Base-by-base conservation (phyloP, 768 basidiomycete species). In the Lentinula guzmanii region DNA sequence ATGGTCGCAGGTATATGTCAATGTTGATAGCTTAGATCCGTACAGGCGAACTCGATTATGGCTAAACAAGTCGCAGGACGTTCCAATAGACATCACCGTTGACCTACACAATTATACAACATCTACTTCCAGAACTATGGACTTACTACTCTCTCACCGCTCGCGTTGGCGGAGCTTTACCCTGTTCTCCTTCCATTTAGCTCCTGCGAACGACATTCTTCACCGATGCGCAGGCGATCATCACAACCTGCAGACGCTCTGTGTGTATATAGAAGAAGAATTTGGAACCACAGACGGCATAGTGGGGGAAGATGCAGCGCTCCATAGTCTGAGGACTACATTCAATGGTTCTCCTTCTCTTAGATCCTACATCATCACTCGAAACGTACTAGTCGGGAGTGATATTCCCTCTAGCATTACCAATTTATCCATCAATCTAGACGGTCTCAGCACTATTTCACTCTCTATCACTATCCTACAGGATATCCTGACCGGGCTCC, bases 1-100 rank as follows among this genome's bases (percentile, higher is more conserved):
- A 24, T 87, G 86, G 86, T 83, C 84, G 4, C 74, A 79, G 66
- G 65, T 86, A 58, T 80, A 83, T 61, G 72, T 86, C 55, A 76
- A 84, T 62, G 72, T 76, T 58, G 78, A 82, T 63, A 71, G 73
- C 43, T 68, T 75, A 18, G 69, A 81, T 61, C 75, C 79, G 39
- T 70, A 70, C 59, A 69, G 72, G 2, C 76, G 78, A 62, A 80
- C 80, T 21, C 74, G 67, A 16, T 73, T 81, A 58, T 86, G 84
- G 83, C 77, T 87, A 15, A 70, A 73, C 54, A 82, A 73, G 63
- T 81, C 80, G 7, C 71, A 72, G 45, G 68, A 71, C 33, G 76
- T 76, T 16, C 75, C 73, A 7, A 75, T 87, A 50, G 70, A 75
- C 42, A 75, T 85, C 64, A 77, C 78, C 18, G 52, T 87, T 34